A percentile compares a stretch with the other conserved stretches of the same genome.
phyloP scores from a whole-genome alignment of 2,329 filamentous ascomycete species.

The Aspergillus eucalypticola region DNA sequence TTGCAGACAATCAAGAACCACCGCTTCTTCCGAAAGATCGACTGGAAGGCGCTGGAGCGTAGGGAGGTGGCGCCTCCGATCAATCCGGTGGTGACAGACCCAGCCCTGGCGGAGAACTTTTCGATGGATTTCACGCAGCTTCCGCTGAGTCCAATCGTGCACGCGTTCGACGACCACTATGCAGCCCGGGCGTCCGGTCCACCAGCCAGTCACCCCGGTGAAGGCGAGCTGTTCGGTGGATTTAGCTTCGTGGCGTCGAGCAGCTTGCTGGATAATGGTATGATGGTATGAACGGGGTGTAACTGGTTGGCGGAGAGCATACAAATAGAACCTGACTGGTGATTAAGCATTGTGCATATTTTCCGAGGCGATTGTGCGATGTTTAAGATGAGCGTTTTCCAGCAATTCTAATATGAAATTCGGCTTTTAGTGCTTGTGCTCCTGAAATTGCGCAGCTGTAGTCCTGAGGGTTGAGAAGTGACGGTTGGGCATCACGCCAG shows the following conservation, averaged over 20 bases:
- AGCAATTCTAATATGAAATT: neutral
- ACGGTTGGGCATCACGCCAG: neutral
- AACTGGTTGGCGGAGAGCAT: neutral
- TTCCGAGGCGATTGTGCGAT: neutral
- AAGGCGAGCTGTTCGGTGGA: constrained; percentile 48
- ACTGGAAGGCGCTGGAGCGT: constrained; percentile 84
- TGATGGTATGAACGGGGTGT: constrained; percentile 33
- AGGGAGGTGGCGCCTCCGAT: constrained; percentile 87
- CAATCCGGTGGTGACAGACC: constrained; percentile 89
- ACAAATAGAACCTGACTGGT: neutral
- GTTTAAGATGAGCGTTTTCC: neutral
- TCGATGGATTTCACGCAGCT: constrained; percentile 86
- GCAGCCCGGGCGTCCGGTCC: constrained; percentile 17
- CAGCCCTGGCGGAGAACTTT: constrained; percentile 96
- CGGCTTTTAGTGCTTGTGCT: neutral
- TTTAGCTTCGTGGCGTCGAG: constrained; percentile 53
- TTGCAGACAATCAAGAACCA: constrained; percentile 83
- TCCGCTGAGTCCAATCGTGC: constrained; percentile 72
- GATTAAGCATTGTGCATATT: neutral
- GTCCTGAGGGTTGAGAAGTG: no score
- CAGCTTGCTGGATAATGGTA: constrained; percentile 47
- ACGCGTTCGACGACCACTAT: constrained; percentile 31
- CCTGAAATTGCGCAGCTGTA: neutral
- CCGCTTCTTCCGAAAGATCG: constrained; percentile 93
- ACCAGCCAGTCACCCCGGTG: constrained; percentile 23